Conservation (phyloP, 1,284 basidiomycete species). For the Retiboletus flavoniger region DNA sequence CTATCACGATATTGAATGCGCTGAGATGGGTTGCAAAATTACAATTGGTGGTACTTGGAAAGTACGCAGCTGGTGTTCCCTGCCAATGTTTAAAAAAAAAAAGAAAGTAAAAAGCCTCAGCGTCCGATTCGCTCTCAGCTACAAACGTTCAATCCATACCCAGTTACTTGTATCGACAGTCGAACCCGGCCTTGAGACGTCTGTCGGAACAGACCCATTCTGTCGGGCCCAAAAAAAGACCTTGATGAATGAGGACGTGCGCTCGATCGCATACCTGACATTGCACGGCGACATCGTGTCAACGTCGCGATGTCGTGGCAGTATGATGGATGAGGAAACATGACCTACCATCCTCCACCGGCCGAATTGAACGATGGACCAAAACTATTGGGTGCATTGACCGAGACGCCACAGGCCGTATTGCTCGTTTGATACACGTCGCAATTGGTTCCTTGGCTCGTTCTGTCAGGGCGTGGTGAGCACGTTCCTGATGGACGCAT, state of each 20-base stretch:
- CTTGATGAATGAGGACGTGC: constrained; percentile 21
- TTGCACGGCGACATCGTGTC: background rate
- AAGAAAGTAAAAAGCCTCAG: background rate
- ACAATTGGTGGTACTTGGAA: constrained; percentile 20
- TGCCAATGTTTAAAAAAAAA: background rate
- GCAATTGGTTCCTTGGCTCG: constrained; percentile 49
- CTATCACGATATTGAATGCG: constrained; percentile 24
- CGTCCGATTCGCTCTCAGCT: too few relatives aligned
- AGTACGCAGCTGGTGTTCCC: constrained; percentile 26
- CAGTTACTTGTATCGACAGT: constrained; percentile 22
- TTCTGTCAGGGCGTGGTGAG: constrained; percentile 32
- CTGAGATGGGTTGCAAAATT: constrained; percentile 21
- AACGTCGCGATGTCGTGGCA: too few relatives aligned
- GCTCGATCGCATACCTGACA: constrained; percentile 32
- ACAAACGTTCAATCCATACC: constrained; percentile 14
- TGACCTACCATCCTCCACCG: constrained; percentile 56
- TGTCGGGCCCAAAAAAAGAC: constrained; percentile 28
- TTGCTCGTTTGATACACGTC: constrained; percentile 56
- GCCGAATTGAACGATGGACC: constrained; percentile 60
- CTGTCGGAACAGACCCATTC: constrained; percentile 14
- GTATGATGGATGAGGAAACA: background rate
- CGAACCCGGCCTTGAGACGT: constrained; percentile 17
- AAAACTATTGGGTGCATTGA: constrained; percentile 47
- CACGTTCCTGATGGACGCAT: background rate
- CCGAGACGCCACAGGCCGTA: constrained; percentile 62